Conservation (phyloP, 345 rosid genomes). For the Eucalyptus globulus region DNA sequence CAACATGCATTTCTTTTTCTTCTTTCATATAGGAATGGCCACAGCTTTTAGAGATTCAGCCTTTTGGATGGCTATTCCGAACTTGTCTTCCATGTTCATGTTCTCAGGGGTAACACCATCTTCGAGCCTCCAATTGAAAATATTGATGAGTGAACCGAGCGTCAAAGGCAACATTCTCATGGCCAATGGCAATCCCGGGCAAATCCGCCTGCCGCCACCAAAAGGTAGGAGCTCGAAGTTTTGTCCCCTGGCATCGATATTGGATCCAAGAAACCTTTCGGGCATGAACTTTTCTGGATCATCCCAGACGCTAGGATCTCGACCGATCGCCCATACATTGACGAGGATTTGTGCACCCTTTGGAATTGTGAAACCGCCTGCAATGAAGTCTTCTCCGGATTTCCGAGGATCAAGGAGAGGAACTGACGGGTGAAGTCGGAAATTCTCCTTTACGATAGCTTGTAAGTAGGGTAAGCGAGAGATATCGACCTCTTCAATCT, state of each 20-base stretch:
- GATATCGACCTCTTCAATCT: neutral
- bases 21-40: neutral
- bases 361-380: neutral
- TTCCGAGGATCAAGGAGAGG: neutral
- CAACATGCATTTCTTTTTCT: neutral
- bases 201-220: neutral
- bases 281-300: neutral
- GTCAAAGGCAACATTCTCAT: neutral
- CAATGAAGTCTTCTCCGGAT: neutral
- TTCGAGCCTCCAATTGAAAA: neutral
- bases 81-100: neutral
- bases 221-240: neutral
- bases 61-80: neutral
- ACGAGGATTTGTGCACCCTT: neutral
- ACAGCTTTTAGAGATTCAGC: neutral
- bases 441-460: neutral
- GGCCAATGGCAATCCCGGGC: neutral
- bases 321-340: neutral
- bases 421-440: neutral
- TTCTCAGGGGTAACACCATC: neutral
- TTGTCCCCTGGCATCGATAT: neutral
- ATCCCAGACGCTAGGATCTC: neutral
- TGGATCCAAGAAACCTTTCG: neutral
- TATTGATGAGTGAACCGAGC: neutral
- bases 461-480: neutral